A percentile compares a stretch with the other conserved stretches of the same genome.
Evolutionary conservation across 139 green algal genomes (phyloP).

Genomic region (Chlorella sp.): DNA sequence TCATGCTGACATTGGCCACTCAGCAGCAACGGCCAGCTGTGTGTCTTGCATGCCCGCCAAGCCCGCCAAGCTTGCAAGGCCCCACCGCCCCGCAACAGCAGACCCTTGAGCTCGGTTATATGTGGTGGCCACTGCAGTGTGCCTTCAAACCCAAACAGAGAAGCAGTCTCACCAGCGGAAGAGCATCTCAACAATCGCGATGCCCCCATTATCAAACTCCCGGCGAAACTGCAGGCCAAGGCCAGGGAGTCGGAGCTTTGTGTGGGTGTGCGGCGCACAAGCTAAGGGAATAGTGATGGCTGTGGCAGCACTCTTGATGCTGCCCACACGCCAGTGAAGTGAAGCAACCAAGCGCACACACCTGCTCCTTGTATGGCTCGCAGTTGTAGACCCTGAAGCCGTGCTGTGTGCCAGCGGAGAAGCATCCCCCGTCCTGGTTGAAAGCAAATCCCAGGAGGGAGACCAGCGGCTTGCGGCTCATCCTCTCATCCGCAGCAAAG

Average conservation of each 20-base stretch:
- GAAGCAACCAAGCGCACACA: constrained; percentile 41
- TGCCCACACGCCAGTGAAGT: background rate
- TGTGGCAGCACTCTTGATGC: background rate
- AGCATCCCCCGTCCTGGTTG: constrained; percentile 68
- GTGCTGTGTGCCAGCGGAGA: constrained; percentile 77
- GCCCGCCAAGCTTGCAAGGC: no score
- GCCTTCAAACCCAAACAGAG: no score
- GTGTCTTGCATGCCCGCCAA: no score
- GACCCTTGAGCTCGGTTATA: no score
- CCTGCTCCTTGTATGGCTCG: constrained; percentile 93
- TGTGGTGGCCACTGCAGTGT: no score
- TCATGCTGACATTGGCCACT: no score
- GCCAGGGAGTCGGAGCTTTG: background rate
- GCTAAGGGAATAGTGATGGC: no score
- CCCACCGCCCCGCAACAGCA: no score
- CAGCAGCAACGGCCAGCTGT: no score
- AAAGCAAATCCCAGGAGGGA: background rate
- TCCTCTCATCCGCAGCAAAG: background rate
- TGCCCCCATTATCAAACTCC: constrained; percentile 77
- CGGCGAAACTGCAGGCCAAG: constrained; percentile 79
- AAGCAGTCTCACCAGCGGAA: constrained; percentile 71
- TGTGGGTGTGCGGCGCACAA: background rate
- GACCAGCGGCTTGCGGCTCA: constrained; percentile 10
- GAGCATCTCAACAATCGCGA: constrained; percentile 94
- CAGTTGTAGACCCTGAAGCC: constrained; percentile 95